phyloP scores from a whole-genome alignment of 768 basidiomycete species.

The Strobilomyces echinocephalus region DNA sequence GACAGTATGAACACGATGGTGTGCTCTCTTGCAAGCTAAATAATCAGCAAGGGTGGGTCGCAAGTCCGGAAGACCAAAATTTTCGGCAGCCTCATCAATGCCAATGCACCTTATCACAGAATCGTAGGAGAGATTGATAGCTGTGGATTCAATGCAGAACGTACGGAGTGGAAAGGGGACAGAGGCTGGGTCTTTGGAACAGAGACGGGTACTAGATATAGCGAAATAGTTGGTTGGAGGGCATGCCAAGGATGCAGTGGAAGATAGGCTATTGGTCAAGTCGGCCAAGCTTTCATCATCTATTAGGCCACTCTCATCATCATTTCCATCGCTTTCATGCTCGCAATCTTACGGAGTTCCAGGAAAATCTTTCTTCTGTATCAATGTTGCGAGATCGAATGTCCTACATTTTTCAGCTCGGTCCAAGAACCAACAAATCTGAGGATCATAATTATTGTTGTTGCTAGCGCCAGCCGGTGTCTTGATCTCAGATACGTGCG shows the following conservation, averaged over 20 bases:
- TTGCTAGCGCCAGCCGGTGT: background rate
- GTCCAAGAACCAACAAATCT: background rate
- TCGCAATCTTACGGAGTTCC: background rate
- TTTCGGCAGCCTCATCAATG: background rate
- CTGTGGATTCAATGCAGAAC: background rate
- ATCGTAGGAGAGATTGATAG: background rate
- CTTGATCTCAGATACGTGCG: background rate
- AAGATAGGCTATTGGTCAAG: too few species aligned
- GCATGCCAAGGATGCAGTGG: background rate
- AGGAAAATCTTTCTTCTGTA: background rate
- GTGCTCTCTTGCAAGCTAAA: background rate
- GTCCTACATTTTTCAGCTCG: background rate
- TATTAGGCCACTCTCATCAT: background rate
- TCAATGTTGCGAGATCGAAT: background rate
- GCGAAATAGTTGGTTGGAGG: background rate
- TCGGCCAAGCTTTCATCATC: too few species aligned
- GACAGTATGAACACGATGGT: background rate
- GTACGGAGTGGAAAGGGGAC: background rate
- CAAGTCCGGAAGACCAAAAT: background rate
- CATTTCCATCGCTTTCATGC: background rate
- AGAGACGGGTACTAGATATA: background rate
- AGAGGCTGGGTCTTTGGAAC: background rate
- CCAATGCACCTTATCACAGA: background rate
- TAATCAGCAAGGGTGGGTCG: background rate
- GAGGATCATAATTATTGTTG: background rate